These are phyloP conservation scores for Voacanga thouarsii DNA, from an alignment of 257 asterid genomes.

Conservation along the genomic window DNA sequence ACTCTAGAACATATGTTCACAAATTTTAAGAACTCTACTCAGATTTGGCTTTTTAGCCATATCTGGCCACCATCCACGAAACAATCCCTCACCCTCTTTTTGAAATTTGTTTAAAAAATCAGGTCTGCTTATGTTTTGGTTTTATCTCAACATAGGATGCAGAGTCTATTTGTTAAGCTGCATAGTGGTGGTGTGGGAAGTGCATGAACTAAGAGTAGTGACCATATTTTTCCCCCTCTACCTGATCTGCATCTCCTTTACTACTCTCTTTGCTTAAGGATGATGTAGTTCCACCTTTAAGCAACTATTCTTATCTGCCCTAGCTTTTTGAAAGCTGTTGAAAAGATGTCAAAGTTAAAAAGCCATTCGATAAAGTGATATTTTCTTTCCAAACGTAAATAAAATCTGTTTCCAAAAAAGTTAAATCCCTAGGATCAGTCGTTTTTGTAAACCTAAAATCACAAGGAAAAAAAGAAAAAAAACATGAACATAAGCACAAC, in stretches of 20 bases:
- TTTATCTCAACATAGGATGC: background rate
- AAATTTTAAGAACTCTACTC: too few relatives aligned
- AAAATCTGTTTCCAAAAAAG: too few relatives aligned
- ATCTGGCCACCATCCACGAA: background rate
- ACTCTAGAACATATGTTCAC: too few relatives aligned
- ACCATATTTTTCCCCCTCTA: background rate
- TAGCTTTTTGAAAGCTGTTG: background rate
- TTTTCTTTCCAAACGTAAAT: background rate
- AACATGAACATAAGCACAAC: background rate
- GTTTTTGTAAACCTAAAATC: background rate
- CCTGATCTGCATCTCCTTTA: slow-evolving; percentile 1
- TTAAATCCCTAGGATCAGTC: background rate
- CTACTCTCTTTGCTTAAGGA: background rate
- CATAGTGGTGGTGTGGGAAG: background rate
- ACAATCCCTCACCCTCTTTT: background rate
- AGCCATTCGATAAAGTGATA: background rate
- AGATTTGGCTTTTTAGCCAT: background rate
- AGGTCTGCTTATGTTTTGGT: background rate
- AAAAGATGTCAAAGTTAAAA: background rate
- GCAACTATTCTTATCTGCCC: background rate
- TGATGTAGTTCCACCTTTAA: background rate
- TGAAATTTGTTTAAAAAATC: too few relatives aligned
- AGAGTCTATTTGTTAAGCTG: background rate
- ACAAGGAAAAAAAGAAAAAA: background rate
- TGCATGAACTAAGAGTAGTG: background rate